Conservation (phyloP, 495 filamentous ascomycete genomes). For the Aspergillus sclerotiicarbonarius region DNA sequence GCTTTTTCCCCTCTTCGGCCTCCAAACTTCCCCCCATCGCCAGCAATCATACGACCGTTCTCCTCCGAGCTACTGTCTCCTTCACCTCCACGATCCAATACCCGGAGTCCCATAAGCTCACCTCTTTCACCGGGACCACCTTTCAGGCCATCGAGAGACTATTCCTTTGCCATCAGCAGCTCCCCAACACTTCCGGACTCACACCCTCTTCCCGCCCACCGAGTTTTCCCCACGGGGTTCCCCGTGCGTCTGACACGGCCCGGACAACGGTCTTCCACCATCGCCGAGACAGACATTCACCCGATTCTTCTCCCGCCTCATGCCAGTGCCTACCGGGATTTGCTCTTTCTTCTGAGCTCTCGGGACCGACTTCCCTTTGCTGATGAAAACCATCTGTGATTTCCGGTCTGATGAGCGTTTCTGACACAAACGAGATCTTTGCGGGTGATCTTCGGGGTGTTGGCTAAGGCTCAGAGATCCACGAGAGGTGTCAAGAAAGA, state of each 20-base stretch:
- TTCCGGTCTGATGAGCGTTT: constrained; percentile 14
- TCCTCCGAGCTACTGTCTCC: constrained; percentile 10
- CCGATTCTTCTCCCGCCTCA: constrained; percentile 3
- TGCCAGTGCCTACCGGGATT: constrained; percentile 4
- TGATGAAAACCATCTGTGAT: neutral
- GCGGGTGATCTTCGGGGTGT: constrained; percentile 44
- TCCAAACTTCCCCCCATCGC: constrained; percentile 8
- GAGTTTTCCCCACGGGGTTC: constrained; percentile 11
- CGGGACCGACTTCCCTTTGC: neutral
- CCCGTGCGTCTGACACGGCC: neutral
- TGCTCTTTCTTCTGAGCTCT: neutral
- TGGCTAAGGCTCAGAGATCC: constrained; percentile 15
- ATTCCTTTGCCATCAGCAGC: neutral
- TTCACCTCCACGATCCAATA: constrained; percentile 2
- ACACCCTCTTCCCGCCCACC: neutral
- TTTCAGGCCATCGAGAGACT: neutral
- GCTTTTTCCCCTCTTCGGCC: constrained; percentile 8
- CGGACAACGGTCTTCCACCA: neutral
- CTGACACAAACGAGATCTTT: constrained; percentile 38
- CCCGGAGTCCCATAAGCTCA: neutral
- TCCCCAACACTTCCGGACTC: neutral
- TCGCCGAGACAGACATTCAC: neutral
- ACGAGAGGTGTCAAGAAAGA: constrained; percentile 3
- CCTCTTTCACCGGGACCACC: neutral
- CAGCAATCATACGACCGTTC: constrained; percentile 3